Percentiles rank a stretch among this genome's conserved stretches.
Conservation (phyloP, 306 rosid genomes). For the Gastrolobium villosum region DNA sequence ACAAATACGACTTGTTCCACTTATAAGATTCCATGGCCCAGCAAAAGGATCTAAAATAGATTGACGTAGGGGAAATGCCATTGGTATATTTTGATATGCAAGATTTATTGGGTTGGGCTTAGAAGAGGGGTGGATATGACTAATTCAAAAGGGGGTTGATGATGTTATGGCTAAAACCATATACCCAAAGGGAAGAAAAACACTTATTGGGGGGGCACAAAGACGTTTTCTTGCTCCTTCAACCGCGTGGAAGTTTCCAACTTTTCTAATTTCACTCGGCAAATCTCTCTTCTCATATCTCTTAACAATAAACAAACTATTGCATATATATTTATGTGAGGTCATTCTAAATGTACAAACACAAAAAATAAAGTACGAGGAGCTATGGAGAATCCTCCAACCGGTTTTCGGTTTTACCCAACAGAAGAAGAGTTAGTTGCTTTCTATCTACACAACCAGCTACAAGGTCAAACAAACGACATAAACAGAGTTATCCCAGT, state of each 20-base stretch:
- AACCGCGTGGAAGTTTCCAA: constrained; percentile 71
- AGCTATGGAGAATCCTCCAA: constrained; percentile 49
- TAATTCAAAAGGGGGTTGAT: constrained; percentile 47
- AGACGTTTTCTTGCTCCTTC: constrained; percentile 38
- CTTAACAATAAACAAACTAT: too few species aligned
- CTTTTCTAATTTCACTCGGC: constrained; percentile 57
- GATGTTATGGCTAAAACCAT: neutral
- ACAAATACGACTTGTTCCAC: constrained; percentile 33
- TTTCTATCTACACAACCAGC: constrained; percentile 70
- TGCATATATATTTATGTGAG: neutral
- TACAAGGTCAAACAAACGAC: constrained; percentile 52
- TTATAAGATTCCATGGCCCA: neutral
- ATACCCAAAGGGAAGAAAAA: neutral
- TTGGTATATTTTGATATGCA: neutral
- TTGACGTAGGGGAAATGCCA: neutral
- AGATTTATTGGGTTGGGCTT: constrained; percentile 19
- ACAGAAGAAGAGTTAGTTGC: constrained; percentile 76
- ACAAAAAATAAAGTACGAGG: neutral
- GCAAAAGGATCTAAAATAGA: neutral
- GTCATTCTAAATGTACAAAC: constrained; percentile 3
- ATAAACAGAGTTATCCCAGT: constrained; percentile 61
- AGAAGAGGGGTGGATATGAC: constrained; percentile 41
- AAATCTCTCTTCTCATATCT: neutral
- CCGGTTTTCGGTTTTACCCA: constrained; percentile 83
- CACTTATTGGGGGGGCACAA: constrained; percentile 17